Percentiles rank a stretch among this genome's conserved stretches.
Evolutionary conservation across 305 asterid genomes (phyloP).

Genomic region (Fraxinus platypoda): DNA sequence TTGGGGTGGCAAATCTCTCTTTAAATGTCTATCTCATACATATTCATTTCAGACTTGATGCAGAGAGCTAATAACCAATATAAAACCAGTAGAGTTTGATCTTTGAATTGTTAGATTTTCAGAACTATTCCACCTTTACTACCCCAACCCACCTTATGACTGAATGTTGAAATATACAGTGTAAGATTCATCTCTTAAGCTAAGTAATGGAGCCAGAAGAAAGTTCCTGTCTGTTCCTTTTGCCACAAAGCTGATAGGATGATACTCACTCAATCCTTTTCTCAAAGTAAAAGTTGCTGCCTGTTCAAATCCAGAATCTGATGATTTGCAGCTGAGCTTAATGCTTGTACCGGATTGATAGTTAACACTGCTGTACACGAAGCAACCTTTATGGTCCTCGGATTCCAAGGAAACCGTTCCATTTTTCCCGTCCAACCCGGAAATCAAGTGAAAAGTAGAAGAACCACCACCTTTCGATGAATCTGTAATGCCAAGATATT

Average conservation of each 20-base stretch:
- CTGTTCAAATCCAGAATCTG: slow-evolving; percentile 32
- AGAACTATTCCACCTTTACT: background rate
- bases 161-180: slow-evolving; percentile 64
- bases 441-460: slow-evolving; percentile 38
- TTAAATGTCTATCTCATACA: background rate
- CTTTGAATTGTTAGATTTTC: background rate
- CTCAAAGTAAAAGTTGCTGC: slow-evolving; percentile 54
- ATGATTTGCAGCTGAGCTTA: slow-evolving; percentile 41
- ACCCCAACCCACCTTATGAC: slow-evolving; percentile 11
- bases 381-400: slow-evolving; percentile 48
- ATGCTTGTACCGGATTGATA: slow-evolving; percentile 24
- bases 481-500: slow-evolving; percentile 34
- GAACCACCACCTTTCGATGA: slow-evolving; percentile 29
- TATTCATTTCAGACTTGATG: background rate
- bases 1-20: background rate
- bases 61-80: background rate
- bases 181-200: slow-evolving; percentile 77
- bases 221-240: slow-evolving; percentile 59
- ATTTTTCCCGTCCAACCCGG: slow-evolving; percentile 50
- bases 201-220: slow-evolving; percentile 53
- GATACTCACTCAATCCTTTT: slow-evolving; percentile 49
- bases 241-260: slow-evolving; percentile 77
- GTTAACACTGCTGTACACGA: slow-evolving; percentile 30
- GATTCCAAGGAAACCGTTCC: slow-evolving; percentile 57
- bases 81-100: background rate